These are phyloP conservation scores for Amesomyces nigricolor DNA, from an alignment of 2,329 filamentous ascomycete species.

Conservation along the genomic window DNA sequence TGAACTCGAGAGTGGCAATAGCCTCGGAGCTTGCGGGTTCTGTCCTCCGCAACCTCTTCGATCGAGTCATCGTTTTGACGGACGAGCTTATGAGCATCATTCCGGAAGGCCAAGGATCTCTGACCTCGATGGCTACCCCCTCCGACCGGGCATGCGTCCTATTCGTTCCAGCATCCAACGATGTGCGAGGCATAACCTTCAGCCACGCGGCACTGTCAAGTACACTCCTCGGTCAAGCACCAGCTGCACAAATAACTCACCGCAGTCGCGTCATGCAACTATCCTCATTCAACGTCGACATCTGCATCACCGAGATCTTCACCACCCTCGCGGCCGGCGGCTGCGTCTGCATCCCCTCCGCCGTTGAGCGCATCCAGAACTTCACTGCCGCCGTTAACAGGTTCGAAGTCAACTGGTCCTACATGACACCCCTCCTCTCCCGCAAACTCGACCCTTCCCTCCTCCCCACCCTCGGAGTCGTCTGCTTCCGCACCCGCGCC, in stretches of 20 bases:
- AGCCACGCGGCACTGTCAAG: conserved; percentile 55
- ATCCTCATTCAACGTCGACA: conserved; percentile 52
- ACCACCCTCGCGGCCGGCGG: conserved; percentile 51
- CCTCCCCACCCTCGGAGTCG: conserved; percentile 36
- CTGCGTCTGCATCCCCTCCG: conserved; percentile 53
- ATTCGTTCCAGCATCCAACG: conserved; percentile 52
- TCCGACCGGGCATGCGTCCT: conserved; percentile 55
- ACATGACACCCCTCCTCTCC: conserved; percentile 56
- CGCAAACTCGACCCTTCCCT: conserved; percentile 35
- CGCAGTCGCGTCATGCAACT: conserved; percentile 54
- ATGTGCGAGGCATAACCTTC: conserved; percentile 57
- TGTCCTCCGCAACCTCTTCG: conserved; percentile 36
- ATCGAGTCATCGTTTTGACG: conserved; percentile 34
- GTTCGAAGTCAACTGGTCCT: conserved; percentile 47
- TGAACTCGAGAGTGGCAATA: conserved; percentile 41
- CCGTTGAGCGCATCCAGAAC: conserved; percentile 44
- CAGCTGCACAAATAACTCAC: conserved; percentile 43
- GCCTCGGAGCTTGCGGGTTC: conserved; percentile 39
- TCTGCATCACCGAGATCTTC: conserved; percentile 49
- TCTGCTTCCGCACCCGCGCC: conserved; percentile 45
- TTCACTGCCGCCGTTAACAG: conserved; percentile 45
- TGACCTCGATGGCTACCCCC: conserved; percentile 30
- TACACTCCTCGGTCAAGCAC: conserved; percentile 45
- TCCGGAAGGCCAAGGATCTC: conserved; percentile 21
- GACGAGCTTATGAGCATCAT: conserved; percentile 22